phyloP scores from a whole-genome alignment of 306 rosid genomes.

The Inga laurina region DNA sequence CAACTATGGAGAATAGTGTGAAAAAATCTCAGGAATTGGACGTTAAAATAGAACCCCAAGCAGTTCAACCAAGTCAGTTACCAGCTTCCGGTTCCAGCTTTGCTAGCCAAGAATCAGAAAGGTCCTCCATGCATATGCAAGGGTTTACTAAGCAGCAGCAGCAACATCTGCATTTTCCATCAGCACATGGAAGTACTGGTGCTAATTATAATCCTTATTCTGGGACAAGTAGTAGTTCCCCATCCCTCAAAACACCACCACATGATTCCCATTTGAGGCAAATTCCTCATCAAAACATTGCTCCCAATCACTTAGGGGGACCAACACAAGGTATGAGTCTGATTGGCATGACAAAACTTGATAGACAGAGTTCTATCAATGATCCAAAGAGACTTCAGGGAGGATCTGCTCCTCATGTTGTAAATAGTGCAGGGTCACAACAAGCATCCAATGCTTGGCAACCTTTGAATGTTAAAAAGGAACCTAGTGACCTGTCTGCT shows the following conservation, averaged over 20 bases:
- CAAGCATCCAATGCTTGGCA: slow-evolving; percentile 70
- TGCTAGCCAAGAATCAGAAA: slow-evolving; percentile 66
- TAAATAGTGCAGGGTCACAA: slow-evolving; percentile 57
- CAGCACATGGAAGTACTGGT: slow-evolving; percentile 62
- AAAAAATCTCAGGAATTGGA: slow-evolving; percentile 57
- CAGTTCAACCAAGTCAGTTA: slow-evolving; percentile 51
- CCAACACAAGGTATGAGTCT: slow-evolving; percentile 49
- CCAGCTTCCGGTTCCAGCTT: slow-evolving; percentile 54
- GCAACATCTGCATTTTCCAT: slow-evolving; percentile 67
- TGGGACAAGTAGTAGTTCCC: slow-evolving; percentile 59
- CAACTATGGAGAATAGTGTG: slow-evolving; percentile 47
- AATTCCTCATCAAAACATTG: slow-evolving; percentile 63
- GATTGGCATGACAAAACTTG: slow-evolving; percentile 55
- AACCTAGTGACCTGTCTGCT: slow-evolving; percentile 59
- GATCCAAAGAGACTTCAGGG: slow-evolving; percentile 72
- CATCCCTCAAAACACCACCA: slow-evolving; percentile 61
- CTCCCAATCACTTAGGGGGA: slow-evolving; percentile 60
- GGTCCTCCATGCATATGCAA: slow-evolving; percentile 58
- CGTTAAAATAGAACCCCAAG: slow-evolving; percentile 53
- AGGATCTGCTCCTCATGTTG: slow-evolving; percentile 59
- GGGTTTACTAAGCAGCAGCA: slow-evolving; percentile 74
- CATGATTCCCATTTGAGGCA: slow-evolving; percentile 75
- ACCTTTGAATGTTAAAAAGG: slow-evolving; percentile 63
- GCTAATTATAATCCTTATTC: slow-evolving; percentile 66
- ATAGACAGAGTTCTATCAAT: slow-evolving; percentile 50